These are phyloP conservation scores for Trametes sp. DNA, from an alignment of 1,284 basidiomycete species.

Conservation along the genomic window DNA sequence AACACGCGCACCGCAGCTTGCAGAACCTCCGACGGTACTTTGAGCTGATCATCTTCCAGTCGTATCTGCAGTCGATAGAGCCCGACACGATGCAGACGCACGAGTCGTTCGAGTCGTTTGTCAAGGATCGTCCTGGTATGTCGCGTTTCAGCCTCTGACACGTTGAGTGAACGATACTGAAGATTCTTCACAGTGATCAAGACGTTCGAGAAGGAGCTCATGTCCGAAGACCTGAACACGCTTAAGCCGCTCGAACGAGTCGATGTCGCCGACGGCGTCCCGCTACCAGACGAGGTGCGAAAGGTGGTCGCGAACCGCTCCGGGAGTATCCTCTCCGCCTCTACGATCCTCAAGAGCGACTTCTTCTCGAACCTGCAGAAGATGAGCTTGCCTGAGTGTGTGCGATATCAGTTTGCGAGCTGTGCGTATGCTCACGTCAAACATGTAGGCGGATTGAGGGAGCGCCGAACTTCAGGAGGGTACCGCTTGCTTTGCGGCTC, in stretches of 20 bases:
- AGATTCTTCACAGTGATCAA: conserved; percentile 73
- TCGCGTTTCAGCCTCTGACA: conserved; percentile 5
- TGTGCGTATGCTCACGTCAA: conserved; percentile 1
- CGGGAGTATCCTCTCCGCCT: conserved; percentile 90
- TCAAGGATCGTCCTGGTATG: conserved; percentile 82
- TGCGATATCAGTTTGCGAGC: not conserved
- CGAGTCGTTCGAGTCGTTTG: conserved; percentile 82
- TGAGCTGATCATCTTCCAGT: conserved; percentile 92
- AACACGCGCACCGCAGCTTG: conserved; percentile 77
- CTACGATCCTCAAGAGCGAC: conserved; percentile 96
- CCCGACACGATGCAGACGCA: conserved; percentile 84
- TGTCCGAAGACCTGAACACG: conserved; percentile 80
- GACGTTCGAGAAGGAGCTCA: conserved; percentile 94
- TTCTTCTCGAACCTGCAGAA: conserved; percentile 97
- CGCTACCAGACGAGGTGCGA: conserved; percentile 89
- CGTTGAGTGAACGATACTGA: not conserved
- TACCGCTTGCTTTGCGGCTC: conserved; percentile 69
- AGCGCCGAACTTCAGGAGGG: conserved; percentile 88
- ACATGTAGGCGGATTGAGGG: conserved; percentile 84
- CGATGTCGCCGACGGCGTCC: conserved; percentile 77
- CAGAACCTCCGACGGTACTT: conserved; percentile 90
- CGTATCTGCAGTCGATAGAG: conserved; percentile 88
- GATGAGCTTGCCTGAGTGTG: conserved; percentile 91
- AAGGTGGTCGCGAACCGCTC: conserved; percentile 86
- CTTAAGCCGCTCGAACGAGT: conserved; percentile 87